These are phyloP conservation scores for Euphrasia arctica DNA, from an alignment of 305 asterid species.

Conservation along the genomic window DNA sequence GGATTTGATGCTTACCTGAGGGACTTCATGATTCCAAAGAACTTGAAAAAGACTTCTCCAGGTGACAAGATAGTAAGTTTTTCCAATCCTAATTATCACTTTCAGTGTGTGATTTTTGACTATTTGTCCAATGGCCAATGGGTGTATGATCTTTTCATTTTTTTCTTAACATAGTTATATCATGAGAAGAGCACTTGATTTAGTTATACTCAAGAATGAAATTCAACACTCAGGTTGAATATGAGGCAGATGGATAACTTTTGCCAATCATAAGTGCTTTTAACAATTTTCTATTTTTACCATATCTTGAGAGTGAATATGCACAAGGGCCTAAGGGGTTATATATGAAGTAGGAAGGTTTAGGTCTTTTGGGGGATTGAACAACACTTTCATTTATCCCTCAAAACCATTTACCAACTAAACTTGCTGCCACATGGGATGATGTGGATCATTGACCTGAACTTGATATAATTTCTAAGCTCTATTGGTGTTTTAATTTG, in stretches of 20 bases:
- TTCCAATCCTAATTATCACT: slow-evolving; percentile 13
- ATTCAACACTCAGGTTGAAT: neutral
- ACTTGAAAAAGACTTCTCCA: slow-evolving; percentile 40
- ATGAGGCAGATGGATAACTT: neutral
- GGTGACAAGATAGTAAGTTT: slow-evolving; percentile 58
- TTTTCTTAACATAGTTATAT: neutral
- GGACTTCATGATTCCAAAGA: slow-evolving; percentile 69
- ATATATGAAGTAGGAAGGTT: neutral
- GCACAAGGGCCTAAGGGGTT: neutral
- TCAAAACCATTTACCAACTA: neutral
- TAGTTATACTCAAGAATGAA: no score
- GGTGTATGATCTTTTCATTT: no score
- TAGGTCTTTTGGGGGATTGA: slow-evolving; percentile 1
- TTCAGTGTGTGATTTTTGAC: no score
- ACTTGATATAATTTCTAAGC: slow-evolving; percentile 9
- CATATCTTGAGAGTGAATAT: slow-evolving; percentile 1
- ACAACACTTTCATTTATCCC: neutral
- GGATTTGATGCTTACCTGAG: slow-evolving; percentile 72
- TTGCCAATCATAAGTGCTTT: neutral
- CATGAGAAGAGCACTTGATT: neutral
- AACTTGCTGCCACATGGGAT: slow-evolving; percentile 11
- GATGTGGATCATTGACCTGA: neutral
- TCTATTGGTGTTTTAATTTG: neutral
- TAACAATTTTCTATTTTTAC: neutral
- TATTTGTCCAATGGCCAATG: no score